A percentile compares a stretch with the other conserved stretches of the same genome.
phyloP scores from a whole-genome alignment of 352 stramenopile species.

The Phytophthora citricola region DNA sequence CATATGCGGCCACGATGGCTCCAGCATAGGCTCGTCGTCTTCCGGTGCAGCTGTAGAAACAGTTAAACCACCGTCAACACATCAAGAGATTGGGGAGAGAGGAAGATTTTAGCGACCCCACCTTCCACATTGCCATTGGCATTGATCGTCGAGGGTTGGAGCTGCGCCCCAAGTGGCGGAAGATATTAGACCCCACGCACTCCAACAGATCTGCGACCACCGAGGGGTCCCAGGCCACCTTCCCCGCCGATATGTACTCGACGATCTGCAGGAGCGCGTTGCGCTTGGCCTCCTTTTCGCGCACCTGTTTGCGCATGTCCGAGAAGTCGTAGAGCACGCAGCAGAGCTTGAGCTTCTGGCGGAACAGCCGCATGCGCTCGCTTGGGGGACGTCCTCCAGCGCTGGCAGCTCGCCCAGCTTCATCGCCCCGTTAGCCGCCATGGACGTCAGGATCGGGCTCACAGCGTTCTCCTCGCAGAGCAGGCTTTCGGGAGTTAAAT shows the following conservation, averaged over 20 bases:
- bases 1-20: conserved; percentile 97
- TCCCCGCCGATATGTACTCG: conserved; percentile 94
- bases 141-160: conserved; percentile 79
- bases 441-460: conserved; percentile 30
- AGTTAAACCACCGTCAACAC: conserved; percentile 5
- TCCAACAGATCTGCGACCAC: conserved; percentile 77
- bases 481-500: conserved; percentile 25
- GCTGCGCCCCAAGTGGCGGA: conserved; percentile 81
- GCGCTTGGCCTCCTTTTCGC: conserved; percentile 90
- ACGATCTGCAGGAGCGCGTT: conserved; percentile 97
- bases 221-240: conserved; percentile 62
- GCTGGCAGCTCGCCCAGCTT: conserved; percentile 65
- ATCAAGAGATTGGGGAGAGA: not conserved
- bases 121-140: conserved; percentile 59
- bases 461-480: conserved; percentile 9
- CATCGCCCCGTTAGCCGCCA: conserved; percentile 35
- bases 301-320: conserved; percentile 64
- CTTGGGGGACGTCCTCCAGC: conserved; percentile 57
- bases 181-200: conserved; percentile 87
- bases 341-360: conserved; percentile 73
- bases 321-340: conserved; percentile 65
- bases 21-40: conserved; percentile 98
- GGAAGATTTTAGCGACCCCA: conserved; percentile 11
- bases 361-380: conserved; percentile 71
- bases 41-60: conserved; percentile 82